Conservation (phyloP, 148 eudicot species). For the Oxyria digyna region DNA sequence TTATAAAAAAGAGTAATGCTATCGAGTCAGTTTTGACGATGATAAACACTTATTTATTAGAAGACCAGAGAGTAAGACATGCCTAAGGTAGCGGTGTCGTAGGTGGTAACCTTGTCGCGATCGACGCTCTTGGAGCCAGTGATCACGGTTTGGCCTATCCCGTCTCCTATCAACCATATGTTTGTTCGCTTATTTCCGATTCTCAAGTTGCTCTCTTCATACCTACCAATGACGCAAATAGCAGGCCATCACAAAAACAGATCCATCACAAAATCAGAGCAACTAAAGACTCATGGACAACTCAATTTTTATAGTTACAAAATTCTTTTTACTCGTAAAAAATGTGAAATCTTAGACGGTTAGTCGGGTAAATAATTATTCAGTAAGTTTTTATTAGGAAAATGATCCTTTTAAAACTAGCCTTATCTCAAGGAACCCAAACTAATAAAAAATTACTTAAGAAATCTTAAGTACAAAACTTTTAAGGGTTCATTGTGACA, state of each 20-base stretch:
- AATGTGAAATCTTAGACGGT: no score
- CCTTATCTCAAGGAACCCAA: no score
- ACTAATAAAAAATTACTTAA: no score
- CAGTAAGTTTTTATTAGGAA: no score
- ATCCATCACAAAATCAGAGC: neutral
- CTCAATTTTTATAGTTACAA: no score
- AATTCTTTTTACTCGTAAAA: no score
- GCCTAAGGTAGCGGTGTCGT: conserved; percentile 17
- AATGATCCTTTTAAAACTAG: no score
- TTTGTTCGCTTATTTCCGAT: conserved; percentile 6
- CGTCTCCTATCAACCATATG: conserved; percentile 20
- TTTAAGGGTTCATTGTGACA: no score
- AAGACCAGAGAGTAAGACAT: conserved; percentile 1
- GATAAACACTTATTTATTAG: neutral
- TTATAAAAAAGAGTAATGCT: no score
- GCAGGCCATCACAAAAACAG: neutral
- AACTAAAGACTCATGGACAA: no score
- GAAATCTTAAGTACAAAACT: no score
- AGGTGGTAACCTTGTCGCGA: neutral
- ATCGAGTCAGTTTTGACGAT: neutral
- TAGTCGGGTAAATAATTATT: no score
- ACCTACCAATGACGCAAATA: neutral
- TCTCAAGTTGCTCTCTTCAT: conserved; percentile 9
- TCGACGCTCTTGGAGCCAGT: conserved; percentile 10
- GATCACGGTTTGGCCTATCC: conserved; percentile 14